Evolutionary conservation across 2,329 filamentous ascomycete species (phyloP).

Genomic region (Monosporascus ibericus): DNA sequence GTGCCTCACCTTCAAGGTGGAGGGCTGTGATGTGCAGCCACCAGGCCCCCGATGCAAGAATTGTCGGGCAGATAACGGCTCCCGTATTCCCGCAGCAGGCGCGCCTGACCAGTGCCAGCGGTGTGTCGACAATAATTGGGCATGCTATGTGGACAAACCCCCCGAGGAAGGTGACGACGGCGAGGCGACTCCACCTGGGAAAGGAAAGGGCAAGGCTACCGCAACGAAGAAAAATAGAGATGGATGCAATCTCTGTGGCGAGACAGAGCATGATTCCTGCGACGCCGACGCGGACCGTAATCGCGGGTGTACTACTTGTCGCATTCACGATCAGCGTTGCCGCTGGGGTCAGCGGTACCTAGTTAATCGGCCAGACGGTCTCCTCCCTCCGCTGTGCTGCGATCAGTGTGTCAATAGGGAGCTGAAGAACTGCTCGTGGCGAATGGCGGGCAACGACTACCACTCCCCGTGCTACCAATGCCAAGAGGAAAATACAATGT

Average conservation of each 20-base stretch:
- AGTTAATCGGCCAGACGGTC: slow-evolving; percentile 5
- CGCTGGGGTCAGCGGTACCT: not conserved
- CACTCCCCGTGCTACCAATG: not conserved
- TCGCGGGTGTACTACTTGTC: not conserved
- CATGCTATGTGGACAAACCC: no score
- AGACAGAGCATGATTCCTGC: not conserved
- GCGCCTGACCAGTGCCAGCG: no score
- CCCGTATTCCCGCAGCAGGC: no score
- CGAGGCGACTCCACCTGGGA: no score
- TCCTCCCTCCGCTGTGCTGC: slow-evolving; percentile 4
- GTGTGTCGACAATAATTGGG: no score
- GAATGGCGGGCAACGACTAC: not conserved
- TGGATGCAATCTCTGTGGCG: not conserved
- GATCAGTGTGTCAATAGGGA: not conserved
- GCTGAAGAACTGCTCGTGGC: slow-evolving; percentile 2
- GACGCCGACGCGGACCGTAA: not conserved
- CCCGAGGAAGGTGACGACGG: no score
- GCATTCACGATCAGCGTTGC: not conserved
- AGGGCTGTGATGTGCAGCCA: no score
- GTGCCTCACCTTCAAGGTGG: no score
- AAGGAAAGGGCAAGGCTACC: no score
- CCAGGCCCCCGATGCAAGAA: no score
- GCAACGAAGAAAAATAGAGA: not conserved
- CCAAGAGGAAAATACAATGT: not conserved
- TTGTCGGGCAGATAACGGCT: no score